Percentiles rank a stretch among this genome's conserved stretches.
These are phyloP conservation scores for Botrytis galanthina DNA, from an alignment of 2,329 filamentous ascomycete species.

Conservation along the genomic window DNA sequence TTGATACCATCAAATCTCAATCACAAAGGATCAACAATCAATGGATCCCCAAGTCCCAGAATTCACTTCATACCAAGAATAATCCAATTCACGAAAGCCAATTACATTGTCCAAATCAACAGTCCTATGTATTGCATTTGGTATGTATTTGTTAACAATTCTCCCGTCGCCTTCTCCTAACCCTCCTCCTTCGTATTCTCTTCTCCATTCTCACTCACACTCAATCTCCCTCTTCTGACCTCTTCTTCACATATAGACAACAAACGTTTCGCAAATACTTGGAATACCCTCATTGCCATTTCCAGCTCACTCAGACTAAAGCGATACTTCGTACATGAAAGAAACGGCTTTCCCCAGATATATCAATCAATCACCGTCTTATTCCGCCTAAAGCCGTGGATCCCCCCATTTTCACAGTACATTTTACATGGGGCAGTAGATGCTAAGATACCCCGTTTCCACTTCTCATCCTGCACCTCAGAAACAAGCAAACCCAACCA, in stretches of 20 bases:
- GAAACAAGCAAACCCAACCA: neutral
- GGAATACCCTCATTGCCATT: neutral
- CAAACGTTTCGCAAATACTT: neutral
- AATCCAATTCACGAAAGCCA: neutral
- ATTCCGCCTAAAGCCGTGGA: slow-evolving; percentile 1
- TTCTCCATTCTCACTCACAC: neutral
- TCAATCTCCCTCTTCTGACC: neutral
- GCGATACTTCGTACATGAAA: neutral
- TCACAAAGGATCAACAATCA: neutral
- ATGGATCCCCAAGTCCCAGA: neutral
- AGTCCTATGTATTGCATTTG: neutral
- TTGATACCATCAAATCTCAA: neutral
- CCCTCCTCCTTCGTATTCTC: neutral
- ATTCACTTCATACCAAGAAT: neutral
- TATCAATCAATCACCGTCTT: neutral
- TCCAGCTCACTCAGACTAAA: neutral
- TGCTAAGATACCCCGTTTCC: slow-evolving; percentile 10
- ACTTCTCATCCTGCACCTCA: slow-evolving; percentile 2
- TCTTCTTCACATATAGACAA: neutral
- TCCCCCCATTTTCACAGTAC: neutral
- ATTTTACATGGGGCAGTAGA: neutral
- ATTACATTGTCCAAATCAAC: neutral
- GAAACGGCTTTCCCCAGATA: slow-evolving; percentile 4
- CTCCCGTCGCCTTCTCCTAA: neutral
- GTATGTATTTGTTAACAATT: neutral